Evolutionary conservation across 2,329 filamentous ascomycete genomes (phyloP).

Genomic region (Penicillium glabrum): DNA sequence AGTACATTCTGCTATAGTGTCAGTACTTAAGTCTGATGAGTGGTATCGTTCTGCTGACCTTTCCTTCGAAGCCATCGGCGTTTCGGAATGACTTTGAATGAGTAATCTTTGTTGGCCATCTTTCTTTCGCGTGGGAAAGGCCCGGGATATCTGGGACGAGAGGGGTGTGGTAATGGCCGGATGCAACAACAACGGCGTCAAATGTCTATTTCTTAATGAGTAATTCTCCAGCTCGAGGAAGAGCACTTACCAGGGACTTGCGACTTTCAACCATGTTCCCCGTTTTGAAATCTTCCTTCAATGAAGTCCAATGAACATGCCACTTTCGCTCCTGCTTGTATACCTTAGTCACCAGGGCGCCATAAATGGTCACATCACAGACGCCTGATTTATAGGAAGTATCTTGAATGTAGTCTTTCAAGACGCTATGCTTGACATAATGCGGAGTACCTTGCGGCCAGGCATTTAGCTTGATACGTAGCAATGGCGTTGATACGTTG

Average conservation of each 20-base stretch:
- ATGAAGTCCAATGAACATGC: conserved; percentile 52
- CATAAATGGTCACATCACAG: conserved; percentile 51
- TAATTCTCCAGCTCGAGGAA: background rate
- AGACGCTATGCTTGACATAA: conserved; percentile 56
- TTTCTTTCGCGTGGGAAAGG: conserved; percentile 46
- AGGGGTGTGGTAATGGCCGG: conserved; percentile 55
- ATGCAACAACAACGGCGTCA: conserved; percentile 55
- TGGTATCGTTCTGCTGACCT: conserved; percentile 38
- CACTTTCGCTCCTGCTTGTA: conserved; percentile 52
- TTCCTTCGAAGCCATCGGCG: conserved; percentile 51
- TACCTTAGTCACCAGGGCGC: conserved; percentile 59
- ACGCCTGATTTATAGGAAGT: conserved; percentile 55
- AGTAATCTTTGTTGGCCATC: conserved; percentile 46
- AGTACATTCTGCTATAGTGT: conserved; percentile 49
- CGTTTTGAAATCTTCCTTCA: conserved; percentile 26
- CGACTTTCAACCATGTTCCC: conserved; percentile 4
- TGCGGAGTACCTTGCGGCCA: conserved; percentile 63
- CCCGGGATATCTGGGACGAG: conserved; percentile 52
- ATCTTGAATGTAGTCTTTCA: conserved; percentile 63
- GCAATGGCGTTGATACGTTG: conserved; percentile 54
- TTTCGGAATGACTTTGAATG: conserved; percentile 55
- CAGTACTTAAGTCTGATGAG: background rate
- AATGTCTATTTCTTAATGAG: conserved; percentile 32
- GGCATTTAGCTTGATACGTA: conserved; percentile 49
- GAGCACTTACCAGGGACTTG: conserved; percentile 2